Evolutionary conservation across 169 alveolate species (phyloP), one percentile per base, ranked within the genome.

Genomic region (Theileria parva): DNA sequence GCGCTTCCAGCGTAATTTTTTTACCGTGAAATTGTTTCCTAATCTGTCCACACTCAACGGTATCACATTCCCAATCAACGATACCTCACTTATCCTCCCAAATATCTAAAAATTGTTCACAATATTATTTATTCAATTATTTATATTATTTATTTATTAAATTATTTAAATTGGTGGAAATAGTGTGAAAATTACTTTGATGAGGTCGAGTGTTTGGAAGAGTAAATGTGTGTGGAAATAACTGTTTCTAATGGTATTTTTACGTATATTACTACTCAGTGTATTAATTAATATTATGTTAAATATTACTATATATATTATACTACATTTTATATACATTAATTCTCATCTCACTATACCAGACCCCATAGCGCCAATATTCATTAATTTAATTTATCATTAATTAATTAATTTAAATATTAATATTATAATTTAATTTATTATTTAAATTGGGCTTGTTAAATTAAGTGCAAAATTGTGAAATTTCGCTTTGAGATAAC

Each of bases 61-160:
- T 44, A 81, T 61, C 57, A 81, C 88, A 74, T 79, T 81, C 65
- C 88, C 88, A 64, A 81, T 81, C 32, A 79, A 74, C 48, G 88
- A 81, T 5, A 64, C 77, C 37, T 81, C 88, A 11, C 83, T 55
- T 34, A 81, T 50, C 4, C 88, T 70, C 0, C 88, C 88, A 28
- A 81, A 81, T 11, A 81, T 60, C 88, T 81, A 77, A 57, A 32
- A 53, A 0, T 53, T 15, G 7, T 5, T 19, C 64, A 69, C 9
- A 21, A 21, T 48, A 15, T 17, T 44, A 39, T 11, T 7, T 6
- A 21, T 5, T 39, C 4, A 37, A 37, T n/a, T n/a, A n/a, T n/a
- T 37, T 6, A 37, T 37, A 37, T 37, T 37, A 6, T 37, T 37
- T 37, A 37, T 6, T 37, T 37, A 44, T 11, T 4, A 65, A 6